Evolutionary conservation across 2,329 filamentous ascomycete species (phyloP), one percentile per base, ranked within the genome.

Genomic region (Penicillium nordicum): DNA sequence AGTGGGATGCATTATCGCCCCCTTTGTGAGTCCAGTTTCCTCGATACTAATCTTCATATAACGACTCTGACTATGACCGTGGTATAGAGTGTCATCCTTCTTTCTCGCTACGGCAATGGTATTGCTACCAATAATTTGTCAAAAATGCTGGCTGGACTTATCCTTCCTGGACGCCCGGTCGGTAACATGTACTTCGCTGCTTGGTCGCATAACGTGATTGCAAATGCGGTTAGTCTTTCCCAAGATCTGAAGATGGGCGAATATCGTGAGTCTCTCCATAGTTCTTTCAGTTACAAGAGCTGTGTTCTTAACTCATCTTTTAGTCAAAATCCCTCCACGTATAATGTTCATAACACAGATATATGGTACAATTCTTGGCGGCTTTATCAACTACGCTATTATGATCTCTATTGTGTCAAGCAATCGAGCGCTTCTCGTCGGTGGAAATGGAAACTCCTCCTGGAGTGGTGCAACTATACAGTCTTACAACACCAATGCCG

Each of bases 131-230:
- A 84, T 63, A 82, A 84, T 54, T 57, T 85, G 38, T 84, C 81
- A 21, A 83, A 84, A 60, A 82, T 84, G 80, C 57, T 84, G 46
- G 82, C 77, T 0, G 82, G 82, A 49, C 70, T 82, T 3, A 69
- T 81, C 55, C 60, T 83, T 2, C 81, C 81, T 1, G 78, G 75
- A 1, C 76, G 78, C 1, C 81, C 81, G 0, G 62, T 84, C 5
- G 81, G 80, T 2, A 84, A 84, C 67, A 81, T 84, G 79, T 84
- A 83, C 66, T 84, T 84, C 64, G 79, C 82, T 8, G 78, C 78
- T 11, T 84, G 81, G 81, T 84, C 81, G 1, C 82, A 85, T 68
- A 82, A 79, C 37, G 79, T 84, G 47, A 83, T 85, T 47, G 12
- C 54, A 2, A 81, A 81, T 48, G 71, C 76, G 0, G 78, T 84